Evolutionary conservation across 805 yeast genomes (phyloP), one percentile per base, ranked within the genome.

Genomic region (Cyberlindnera mississippiensis): DNA sequence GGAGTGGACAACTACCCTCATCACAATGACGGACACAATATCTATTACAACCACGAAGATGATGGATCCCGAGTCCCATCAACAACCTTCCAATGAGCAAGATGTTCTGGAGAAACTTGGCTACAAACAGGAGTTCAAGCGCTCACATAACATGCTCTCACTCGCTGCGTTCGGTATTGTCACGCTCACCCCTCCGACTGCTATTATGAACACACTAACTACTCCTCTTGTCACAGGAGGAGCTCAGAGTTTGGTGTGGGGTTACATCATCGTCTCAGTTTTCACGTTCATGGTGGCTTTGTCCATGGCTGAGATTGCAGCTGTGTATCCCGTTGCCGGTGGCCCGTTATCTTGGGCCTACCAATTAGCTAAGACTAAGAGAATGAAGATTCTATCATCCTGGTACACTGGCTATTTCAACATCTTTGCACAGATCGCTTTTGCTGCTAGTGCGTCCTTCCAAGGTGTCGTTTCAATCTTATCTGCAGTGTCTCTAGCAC

Each of bases 281-380:
- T 52, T 56, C 46, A 53, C 59, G 3, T 42, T 55, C 40, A 40
- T 53, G 3, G 57, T 55, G 10, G 56, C 58, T 1, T 19, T 50
- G 5, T 51, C 55, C 11, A 41, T 56, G 42, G 59, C 61, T 40
- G 69, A 64, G 45, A 51, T 63, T n/a, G 62, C 63, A 10, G 63
- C 64, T 31, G 61, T 61, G 2, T 63, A 53, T 32, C 54, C 69
- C 1, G 58, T 60, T 30, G 51, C 64, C 16, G 63, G 65, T 33
- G 68, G 64, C 13, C 65, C 60, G 33, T 49, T 62, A 12, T 62
- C 62, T 19, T 64, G 69, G 68, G 59, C 66, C 6, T 60, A 56
- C 45, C 52, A 50, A 28, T 46, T 62, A 12, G 60, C 63, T 11
- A 39, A 38, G 19, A 56, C 60, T 7, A 38, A 46, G 10, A 44